Percentiles rank a stretch among this genome's conserved stretches.
Conservation (phyloP, 805 yeast species). For the Starmerella sp. region DNA sequence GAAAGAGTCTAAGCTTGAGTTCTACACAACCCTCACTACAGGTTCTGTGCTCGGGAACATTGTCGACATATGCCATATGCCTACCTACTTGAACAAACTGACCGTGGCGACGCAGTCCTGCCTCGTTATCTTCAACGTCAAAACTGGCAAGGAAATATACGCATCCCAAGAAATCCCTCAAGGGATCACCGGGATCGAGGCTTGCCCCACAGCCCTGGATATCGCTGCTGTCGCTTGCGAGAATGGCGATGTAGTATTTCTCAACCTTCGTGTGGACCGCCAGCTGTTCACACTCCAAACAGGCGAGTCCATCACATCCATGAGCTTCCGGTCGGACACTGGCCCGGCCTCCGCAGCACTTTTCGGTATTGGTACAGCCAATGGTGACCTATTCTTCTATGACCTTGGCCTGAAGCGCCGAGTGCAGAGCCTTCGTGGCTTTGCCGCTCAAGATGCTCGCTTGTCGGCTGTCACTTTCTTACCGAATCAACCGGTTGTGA, state of each 20-base stretch:
- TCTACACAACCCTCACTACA: conserved; percentile 51
- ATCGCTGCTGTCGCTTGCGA: conserved; percentile 65
- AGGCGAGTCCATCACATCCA: conserved; percentile 37
- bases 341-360: conserved; percentile 41
- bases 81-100: conserved; percentile 84
- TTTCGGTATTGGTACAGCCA: conserved; percentile 61
- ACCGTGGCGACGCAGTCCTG: conserved; percentile 65
- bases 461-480: conserved; percentile 61
- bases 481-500: conserved; percentile 82
- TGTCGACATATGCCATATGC: conserved; percentile 63
- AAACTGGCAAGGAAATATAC: conserved; percentile 62
- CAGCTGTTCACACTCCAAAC: conserved; percentile 38
- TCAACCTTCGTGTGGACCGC: conserved; percentile 56
- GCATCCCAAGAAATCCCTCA: conserved; percentile 40
- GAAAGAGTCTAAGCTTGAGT: conserved; percentile 44
- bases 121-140: conserved; percentile 56
- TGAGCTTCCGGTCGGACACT: conserved; percentile 88
- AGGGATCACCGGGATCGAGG: conserved; percentile 57
- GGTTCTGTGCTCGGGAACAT: conserved; percentile 60
- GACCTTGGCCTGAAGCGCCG: conserved; percentile 64
- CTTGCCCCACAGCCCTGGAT: conserved; percentile 74
- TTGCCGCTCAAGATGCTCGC: conserved; percentile 66
- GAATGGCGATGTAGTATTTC: conserved; percentile 53
- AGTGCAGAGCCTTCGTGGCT: conserved; percentile 60
- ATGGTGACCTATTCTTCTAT: conserved; percentile 78